Percentiles rank a stretch among this genome's conserved stretches.
Conservation (phyloP, 140 eudicot genomes). For the Senecio squalidus region DNA sequence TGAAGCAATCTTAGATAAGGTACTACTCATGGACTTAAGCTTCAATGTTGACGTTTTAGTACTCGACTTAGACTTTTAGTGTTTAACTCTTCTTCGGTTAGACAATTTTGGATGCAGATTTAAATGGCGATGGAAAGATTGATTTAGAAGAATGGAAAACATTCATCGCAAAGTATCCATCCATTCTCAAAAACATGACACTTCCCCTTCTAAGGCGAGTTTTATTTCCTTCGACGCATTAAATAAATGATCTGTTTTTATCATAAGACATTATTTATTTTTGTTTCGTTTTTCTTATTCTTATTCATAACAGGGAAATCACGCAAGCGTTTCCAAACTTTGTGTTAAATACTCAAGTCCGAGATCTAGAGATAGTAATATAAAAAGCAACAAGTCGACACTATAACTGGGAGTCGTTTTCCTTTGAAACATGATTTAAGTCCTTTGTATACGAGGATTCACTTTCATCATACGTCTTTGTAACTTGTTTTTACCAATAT, state of each 20-base stretch:
- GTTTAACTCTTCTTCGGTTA: slow-evolving; percentile 3
- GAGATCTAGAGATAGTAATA: slow-evolving; percentile 43
- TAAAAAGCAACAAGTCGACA: slow-evolving; percentile 4
- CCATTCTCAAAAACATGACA: slow-evolving; percentile 69
- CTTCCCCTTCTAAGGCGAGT: slow-evolving; percentile 62
- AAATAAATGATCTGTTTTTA: background rate
- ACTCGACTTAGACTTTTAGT: background rate
- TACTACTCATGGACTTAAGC: slow-evolving; percentile 17
- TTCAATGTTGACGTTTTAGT: slow-evolving; percentile 2
- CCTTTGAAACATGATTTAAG: background rate
- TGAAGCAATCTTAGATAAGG: slow-evolving; percentile 70
- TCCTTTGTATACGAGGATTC: background rate
- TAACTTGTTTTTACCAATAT: background rate
- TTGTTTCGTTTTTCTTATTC: too few species aligned
- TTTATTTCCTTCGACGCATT: background rate
- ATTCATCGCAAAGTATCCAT: slow-evolving; percentile 52
- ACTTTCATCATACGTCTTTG: background rate
- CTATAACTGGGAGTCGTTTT: background rate
- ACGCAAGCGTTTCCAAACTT: slow-evolving; percentile 76
- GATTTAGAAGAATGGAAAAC: slow-evolving; percentile 73
- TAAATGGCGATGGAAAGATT: slow-evolving; percentile 72
- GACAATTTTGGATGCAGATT: slow-evolving; percentile 74
- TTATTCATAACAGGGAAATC: slow-evolving; percentile 56
- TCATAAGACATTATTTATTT: background rate
- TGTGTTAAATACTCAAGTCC: slow-evolving; percentile 49